phyloP scores from a whole-genome alignment of 768 basidiomycete species.

The Mycena rebaudengoi region DNA sequence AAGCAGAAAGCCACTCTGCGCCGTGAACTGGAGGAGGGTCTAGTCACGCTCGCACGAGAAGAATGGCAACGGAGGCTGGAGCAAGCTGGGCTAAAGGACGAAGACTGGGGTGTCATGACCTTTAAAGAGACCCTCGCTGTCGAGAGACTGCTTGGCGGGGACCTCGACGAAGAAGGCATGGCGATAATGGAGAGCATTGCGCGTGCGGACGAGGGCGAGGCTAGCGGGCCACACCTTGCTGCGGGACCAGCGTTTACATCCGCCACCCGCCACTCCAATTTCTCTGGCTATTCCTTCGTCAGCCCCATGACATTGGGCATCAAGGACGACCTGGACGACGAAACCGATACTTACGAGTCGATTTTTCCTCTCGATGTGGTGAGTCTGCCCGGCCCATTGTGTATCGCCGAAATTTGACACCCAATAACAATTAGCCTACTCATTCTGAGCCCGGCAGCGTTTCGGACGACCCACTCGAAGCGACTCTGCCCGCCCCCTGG shows the following conservation, averaged over 20 bases:
- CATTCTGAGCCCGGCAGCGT: constrained; percentile 18
- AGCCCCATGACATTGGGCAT: constrained; percentile 51
- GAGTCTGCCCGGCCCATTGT: too few species aligned
- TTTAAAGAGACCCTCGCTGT: constrained; percentile 45
- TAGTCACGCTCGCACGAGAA: constrained; percentile 43
- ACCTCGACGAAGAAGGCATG: constrained; percentile 42
- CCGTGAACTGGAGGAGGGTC: constrained; percentile 40
- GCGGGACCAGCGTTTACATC: not conserved
- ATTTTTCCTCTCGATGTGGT: constrained; percentile 31
- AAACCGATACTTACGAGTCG: constrained; percentile 41
- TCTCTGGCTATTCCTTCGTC: constrained; percentile 54
- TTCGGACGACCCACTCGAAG: constrained; percentile 20
- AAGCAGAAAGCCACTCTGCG: constrained; percentile 35
- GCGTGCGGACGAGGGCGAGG: constrained; percentile 31
- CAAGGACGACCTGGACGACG: constrained; percentile 39
- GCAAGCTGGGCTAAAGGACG: constrained; percentile 43
- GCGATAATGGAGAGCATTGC: constrained; percentile 18
- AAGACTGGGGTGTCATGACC: constrained; percentile 56
- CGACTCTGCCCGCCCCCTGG: constrained; percentile 17
- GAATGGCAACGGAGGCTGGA: constrained; percentile 52
- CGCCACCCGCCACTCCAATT: constrained; percentile 35
- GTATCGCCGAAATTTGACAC: not conserved
- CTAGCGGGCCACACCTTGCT: not conserved
- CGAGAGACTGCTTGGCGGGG: constrained; percentile 46
- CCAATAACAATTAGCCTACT: not conserved